phyloP scores from a whole-genome alignment of 2,329 filamentous ascomycete genomes.

The Cercospora berteroae region DNA sequence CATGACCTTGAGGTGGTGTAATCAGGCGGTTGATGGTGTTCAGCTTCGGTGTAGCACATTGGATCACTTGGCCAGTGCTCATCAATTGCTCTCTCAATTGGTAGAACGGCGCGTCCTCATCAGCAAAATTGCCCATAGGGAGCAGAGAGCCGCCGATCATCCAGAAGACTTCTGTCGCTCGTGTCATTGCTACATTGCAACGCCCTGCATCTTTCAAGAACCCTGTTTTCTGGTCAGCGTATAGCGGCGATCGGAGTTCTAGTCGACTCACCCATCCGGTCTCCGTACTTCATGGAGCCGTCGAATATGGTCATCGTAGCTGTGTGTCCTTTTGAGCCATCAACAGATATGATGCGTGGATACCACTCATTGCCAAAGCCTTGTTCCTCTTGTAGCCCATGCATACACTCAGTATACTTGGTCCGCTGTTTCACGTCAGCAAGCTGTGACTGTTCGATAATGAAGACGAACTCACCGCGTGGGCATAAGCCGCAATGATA shows the following conservation, averaged over 20 bases:
- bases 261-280: not conserved
- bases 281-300: constrained; percentile 3
- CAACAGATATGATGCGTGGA: constrained; percentile 22
- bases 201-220: constrained; percentile 22
- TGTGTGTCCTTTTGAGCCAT: constrained; percentile 22
- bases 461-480: constrained; percentile 22
- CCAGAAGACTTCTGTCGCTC: constrained; percentile 27
- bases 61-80: not conserved
- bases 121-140: no score
- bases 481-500: constrained; percentile 20
- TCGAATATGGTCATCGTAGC: constrained; percentile 25
- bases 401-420: constrained; percentile 3
- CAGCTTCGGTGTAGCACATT: not conserved
- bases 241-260: no score
- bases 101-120: not conserved
- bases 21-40: not conserved
- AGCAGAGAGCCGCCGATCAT: constrained; percentile 14
- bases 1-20: no score
- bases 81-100: not conserved
- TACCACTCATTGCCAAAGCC: not conserved
- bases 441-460: no score
- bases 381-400: not conserved
- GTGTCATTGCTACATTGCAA: constrained; percentile 26
- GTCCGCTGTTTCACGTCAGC: not conserved
- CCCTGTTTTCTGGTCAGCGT: not conserved